Evolutionary conservation across 176 grass and related monocot species (phyloP).

Genomic region (Lolium rigidum): DNA sequence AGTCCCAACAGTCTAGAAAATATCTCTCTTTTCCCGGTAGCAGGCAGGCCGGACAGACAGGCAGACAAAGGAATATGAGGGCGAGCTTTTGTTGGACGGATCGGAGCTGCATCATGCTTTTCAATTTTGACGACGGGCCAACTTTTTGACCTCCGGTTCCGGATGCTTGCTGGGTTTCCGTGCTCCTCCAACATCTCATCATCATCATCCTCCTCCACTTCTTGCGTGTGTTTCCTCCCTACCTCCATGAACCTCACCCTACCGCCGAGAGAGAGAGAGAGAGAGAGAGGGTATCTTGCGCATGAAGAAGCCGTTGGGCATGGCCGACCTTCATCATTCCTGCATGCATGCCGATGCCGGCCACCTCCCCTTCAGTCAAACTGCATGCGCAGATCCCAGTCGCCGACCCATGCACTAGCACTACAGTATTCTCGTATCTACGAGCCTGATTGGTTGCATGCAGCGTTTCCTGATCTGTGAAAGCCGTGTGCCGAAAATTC

Average conservation of each 20-base stretch:
- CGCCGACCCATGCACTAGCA: no score
- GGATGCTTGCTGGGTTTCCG: conserved; percentile 10
- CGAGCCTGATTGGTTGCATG: no score
- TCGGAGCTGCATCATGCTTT: not conserved
- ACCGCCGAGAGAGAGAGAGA: not conserved
- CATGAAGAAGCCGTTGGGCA: conserved; percentile 9
- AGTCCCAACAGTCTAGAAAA: not conserved
- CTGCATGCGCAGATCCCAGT: not conserved
- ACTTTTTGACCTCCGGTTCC: not conserved
- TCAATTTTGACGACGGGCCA: not conserved
- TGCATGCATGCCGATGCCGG: not conserved
- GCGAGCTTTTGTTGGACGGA: not conserved
- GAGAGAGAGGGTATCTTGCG: conserved; percentile 3
- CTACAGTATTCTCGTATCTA: no score
- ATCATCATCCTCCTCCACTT: not conserved
- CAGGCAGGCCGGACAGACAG: not conserved
- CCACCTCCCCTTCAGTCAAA: not conserved
- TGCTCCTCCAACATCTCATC: conserved; percentile 15
- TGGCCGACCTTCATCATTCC: conserved; percentile 30
- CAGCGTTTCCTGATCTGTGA: no score
- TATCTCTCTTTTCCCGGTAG: not conserved
- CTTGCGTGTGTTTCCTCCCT: conserved; percentile 18
- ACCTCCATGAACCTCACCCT: not conserved
- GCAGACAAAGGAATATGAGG: not conserved
- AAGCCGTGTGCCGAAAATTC: no score